Evolutionary conservation across 1,284 basidiomycete genomes (phyloP).

Genomic region (Ustilago cynodontis): DNA sequence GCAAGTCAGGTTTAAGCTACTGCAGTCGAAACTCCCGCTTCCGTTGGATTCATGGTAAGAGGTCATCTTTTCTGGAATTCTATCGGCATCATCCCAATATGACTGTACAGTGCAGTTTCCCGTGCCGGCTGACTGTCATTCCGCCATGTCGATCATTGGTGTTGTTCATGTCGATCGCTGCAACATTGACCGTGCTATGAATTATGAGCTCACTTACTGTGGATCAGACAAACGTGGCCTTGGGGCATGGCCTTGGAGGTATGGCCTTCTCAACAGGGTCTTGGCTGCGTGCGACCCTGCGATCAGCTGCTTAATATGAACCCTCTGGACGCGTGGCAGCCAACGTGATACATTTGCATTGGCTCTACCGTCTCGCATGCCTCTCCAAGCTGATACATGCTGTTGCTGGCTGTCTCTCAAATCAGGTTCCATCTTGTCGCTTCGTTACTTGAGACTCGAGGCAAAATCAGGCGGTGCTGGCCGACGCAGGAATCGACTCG

Average conservation of each 20-base stretch:
- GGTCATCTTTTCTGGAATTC: conserved; percentile 12
- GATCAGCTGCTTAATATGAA: conserved; percentile 3
- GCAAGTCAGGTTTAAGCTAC: too few species aligned
- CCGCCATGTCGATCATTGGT: background rate
- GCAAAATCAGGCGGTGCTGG: background rate
- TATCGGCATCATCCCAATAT: background rate
- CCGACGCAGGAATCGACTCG: background rate
- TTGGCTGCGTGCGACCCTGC: background rate
- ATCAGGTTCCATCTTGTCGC: too few species aligned
- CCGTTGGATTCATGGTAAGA: conserved; percentile 4
- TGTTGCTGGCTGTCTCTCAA: too few species aligned
- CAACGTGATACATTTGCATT: background rate
- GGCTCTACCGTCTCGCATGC: background rate
- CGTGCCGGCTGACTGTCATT: background rate
- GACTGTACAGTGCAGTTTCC: background rate
- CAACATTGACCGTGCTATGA: background rate
- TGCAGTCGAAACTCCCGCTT: background rate
- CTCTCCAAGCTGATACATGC: too few species aligned
- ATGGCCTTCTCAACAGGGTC: background rate
- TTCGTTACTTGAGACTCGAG: background rate
- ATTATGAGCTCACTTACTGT: background rate
- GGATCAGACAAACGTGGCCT: too few species aligned
- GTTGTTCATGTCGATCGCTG: background rate
- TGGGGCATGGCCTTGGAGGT: too few species aligned
- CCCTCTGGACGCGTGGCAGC: conserved; percentile 3